phyloP scores from a whole-genome alignment of 2,329 filamentous ascomycete species.

The Sporothrix euskadiensis region DNA sequence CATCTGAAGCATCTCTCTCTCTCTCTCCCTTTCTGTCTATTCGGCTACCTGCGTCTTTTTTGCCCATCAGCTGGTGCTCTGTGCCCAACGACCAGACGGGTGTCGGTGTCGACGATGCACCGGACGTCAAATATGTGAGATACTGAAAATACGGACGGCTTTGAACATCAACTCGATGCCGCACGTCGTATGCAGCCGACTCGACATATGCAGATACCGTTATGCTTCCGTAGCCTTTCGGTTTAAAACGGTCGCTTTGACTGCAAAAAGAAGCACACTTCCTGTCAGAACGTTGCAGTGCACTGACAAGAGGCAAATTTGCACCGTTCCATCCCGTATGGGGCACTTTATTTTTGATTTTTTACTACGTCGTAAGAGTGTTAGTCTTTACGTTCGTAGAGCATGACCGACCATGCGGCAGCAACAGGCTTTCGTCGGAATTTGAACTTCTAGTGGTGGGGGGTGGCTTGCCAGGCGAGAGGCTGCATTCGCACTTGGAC shows the following conservation, averaged over 20 bases:
- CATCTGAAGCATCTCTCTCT: not conserved
- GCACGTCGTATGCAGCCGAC: not conserved
- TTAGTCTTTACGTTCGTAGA: not conserved
- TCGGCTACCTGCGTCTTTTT: not conserved
- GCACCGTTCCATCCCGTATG: conserved; percentile 20
- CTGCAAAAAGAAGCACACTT: not conserved
- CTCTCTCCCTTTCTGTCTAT: not conserved
- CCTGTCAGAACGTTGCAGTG: conserved; percentile 16
- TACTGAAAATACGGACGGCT: not conserved
- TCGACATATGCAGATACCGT: not conserved
- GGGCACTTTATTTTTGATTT: not conserved
- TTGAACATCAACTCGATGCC: not conserved
- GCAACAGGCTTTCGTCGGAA: not conserved
- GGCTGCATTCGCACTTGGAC: not conserved
- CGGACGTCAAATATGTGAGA: not conserved
- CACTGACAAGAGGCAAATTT: conserved; percentile 17
- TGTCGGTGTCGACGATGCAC: not conserved
- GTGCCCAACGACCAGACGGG: not conserved
- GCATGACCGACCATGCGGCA: no score
- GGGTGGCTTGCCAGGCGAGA: no score
- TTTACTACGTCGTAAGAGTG: not conserved
- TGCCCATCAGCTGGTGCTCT: not conserved
- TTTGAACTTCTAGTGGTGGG: not conserved
- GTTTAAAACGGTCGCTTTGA: conserved; percentile 17
- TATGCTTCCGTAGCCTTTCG: not conserved